Base-by-base conservation (phyloP, 257 asterid genomes). In the Craterostigma plantagineum region DNA sequence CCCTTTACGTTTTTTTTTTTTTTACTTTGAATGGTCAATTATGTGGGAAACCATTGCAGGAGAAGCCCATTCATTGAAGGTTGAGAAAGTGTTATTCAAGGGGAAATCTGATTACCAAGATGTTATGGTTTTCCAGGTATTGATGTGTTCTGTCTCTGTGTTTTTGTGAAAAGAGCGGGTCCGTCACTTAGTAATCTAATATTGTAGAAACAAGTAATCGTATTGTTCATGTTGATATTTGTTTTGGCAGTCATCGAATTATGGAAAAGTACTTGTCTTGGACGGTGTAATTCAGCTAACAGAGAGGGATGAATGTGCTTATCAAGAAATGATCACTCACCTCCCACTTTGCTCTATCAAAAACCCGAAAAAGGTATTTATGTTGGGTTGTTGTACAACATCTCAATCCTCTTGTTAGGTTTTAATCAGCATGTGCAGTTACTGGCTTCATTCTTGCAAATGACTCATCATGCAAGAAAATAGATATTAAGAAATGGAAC, bases 221-320 rank as follows among this genome's bases (percentile, higher is more conserved):
- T 23, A 23, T 23, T 23, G 30, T 23, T 23, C 30, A 2, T 23
- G 30, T 56, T 51, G 52, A 51, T 39, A 58, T 14, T 12, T 42
- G 23, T 63, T 63, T 34, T 40, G 74, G 61, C 73, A 87, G 98
- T 82, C 98, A 12, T 46, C 95, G 10, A 79, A 90, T 34, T 87
- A 87, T 36, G 98, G 98, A 16, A 87, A 87, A 63, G 98, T 87
- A 60, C 98, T 87, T 51, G 86, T 82, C 56, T 58, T 87, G 81
- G 98, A 87, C 58, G 95, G 98, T 55, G 98, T 87, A 33, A 87
- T 87, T 62, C 98, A 87, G 53, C 79, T 87, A 38, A 87, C 98
- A 0, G 98, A 87, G 67, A 82, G 98, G 65, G 98, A 87, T 64
- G 98, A 87, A 70, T 87, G 95, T 77, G 93, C 98, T 63, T 87